phyloP scores from a whole-genome alignment of 495 filamentous ascomycete genomes.

The Hypoxylon cercidicola region DNA sequence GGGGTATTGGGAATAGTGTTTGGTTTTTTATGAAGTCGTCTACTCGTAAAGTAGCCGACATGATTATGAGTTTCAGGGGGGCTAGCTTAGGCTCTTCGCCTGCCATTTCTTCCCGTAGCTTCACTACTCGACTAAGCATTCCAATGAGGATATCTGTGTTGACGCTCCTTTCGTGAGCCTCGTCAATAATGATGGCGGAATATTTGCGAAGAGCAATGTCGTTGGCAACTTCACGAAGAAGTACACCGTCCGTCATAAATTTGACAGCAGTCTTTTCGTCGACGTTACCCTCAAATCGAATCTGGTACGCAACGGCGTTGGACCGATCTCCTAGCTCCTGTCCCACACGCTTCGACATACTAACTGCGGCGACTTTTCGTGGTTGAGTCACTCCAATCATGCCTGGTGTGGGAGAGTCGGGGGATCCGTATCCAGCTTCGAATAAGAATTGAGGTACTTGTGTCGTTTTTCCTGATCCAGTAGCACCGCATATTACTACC shows the following conservation, averaged over 20 bases:
- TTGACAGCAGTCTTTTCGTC: slow-evolving; percentile 91
- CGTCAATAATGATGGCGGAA: slow-evolving; percentile 92
- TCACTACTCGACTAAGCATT: slow-evolving; percentile 92
- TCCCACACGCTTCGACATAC: slow-evolving; percentile 91
- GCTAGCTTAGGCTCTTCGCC: slow-evolving; percentile 64
- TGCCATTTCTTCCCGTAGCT: slow-evolving; percentile 64
- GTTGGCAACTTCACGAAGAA: slow-evolving; percentile 88
- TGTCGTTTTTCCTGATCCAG: slow-evolving; percentile 96
- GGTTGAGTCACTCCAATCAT: slow-evolving; percentile 97
- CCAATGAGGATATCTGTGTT: slow-evolving; percentile 98
- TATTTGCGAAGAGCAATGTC: slow-evolving; percentile 95
- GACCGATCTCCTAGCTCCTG: slow-evolving; percentile 81
- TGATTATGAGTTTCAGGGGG: slow-evolving; percentile 94
- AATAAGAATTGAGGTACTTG: slow-evolving; percentile 96
- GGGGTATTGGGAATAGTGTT: slow-evolving; percentile 79
- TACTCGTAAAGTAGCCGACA: slow-evolving; percentile 94
- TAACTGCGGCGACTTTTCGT: slow-evolving; percentile 83
- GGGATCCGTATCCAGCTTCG: slow-evolving; percentile 90
- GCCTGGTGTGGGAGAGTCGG: slow-evolving; percentile 79
- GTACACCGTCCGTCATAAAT: slow-evolving; percentile 99
- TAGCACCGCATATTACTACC: slow-evolving; percentile 94
- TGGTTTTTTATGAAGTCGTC: slow-evolving; percentile 90
- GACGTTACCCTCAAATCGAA: slow-evolving; percentile 89
- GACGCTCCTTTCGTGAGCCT: slow-evolving; percentile 96
- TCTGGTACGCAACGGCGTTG: slow-evolving; percentile 85